Evolutionary conservation across 352 stramenopile genomes (phyloP).

Genomic region (Phytophthora sp.): DNA sequence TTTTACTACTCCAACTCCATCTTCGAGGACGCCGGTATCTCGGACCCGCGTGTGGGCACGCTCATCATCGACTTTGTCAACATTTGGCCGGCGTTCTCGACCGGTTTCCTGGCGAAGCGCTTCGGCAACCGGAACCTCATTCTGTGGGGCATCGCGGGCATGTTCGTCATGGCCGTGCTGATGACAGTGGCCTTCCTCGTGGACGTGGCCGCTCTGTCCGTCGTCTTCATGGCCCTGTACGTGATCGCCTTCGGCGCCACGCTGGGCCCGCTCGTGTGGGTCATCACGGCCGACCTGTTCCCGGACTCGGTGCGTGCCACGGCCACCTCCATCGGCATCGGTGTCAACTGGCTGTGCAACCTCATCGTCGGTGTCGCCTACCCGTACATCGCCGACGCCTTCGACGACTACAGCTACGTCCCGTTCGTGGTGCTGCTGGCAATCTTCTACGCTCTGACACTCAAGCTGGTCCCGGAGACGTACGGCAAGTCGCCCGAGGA

Average conservation of each 20-base stretch:
- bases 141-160: slow-evolving; percentile 13
- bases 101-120: slow-evolving; percentile 7
- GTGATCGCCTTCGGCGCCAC: slow-evolving; percentile 10
- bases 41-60: slow-evolving; percentile 9
- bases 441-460: slow-evolving; percentile 15
- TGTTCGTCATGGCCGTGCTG: slow-evolving; percentile 17
- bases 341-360: not conserved
- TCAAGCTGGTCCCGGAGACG: slow-evolving; percentile 17
- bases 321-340: slow-evolving; percentile 9
- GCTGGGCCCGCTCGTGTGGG: too few relatives aligned
- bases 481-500: slow-evolving; percentile 16
- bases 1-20: slow-evolving; percentile 20
- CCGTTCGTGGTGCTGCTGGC: slow-evolving; percentile 13
- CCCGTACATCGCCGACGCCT: slow-evolving; percentile 23
- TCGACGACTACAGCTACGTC: slow-evolving; percentile 24
- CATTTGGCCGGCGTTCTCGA: slow-evolving; percentile 12
- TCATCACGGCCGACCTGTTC: slow-evolving; percentile 14
- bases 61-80: too few relatives aligned
- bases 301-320: slow-evolving; percentile 13
- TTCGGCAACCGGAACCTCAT: slow-evolving; percentile 19
- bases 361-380: slow-evolving; percentile 16
- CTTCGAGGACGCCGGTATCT: slow-evolving; percentile 16
- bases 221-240: slow-evolving; percentile 15
- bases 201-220: slow-evolving; percentile 7
- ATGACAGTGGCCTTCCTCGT: slow-evolving; percentile 18